Evolutionary conservation across 202 grass and related monocot species (phyloP).

Genomic region (Brachypodium distachyon): DNA sequence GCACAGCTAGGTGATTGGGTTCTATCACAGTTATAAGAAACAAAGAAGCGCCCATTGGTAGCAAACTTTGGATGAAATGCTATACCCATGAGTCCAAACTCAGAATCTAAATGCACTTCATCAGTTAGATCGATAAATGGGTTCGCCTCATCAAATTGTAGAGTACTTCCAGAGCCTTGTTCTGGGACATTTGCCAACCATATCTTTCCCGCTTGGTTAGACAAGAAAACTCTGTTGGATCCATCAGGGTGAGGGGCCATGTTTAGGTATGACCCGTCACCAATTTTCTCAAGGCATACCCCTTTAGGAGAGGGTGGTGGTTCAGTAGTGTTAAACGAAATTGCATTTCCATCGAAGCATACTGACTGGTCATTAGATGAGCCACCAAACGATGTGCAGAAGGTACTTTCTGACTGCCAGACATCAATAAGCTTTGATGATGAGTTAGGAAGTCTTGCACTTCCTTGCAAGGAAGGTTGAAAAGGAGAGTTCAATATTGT

Average conservation of each 20-base stretch:
- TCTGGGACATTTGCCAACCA: constrained; percentile 79
- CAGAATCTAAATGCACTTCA: constrained; percentile 48
- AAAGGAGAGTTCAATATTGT: constrained; percentile 75
- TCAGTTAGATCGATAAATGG: constrained; percentile 89
- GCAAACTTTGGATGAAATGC: constrained; percentile 78
- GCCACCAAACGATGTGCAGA: constrained; percentile 66
- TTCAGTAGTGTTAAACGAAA: constrained; percentile 56
- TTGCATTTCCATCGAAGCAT: constrained; percentile 65
- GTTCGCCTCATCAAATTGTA: constrained; percentile 45
- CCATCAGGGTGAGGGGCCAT: constrained; percentile 77
- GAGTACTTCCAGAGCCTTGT: constrained; percentile 50
- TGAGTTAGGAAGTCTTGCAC: constrained; percentile 32
- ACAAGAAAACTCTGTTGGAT: constrained; percentile 77
- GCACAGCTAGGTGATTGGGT: constrained; percentile 47
- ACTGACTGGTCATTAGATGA: constrained; percentile 31
- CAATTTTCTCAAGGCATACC: constrained; percentile 71
- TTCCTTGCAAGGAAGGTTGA: constrained; percentile 49
- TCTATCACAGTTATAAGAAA: constrained; percentile 71
- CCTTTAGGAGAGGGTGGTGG: constrained; percentile 51
- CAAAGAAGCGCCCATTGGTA: constrained; percentile 81
- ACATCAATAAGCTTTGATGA: constrained; percentile 57
- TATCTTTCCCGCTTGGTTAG: constrained; percentile 76
- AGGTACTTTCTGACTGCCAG: constrained; percentile 72
- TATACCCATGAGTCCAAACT: constrained; percentile 67
- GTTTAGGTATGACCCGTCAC: constrained; percentile 73